Conservation (phyloP, 768 basidiomycete species). For the Suillus weaverae region DNA sequence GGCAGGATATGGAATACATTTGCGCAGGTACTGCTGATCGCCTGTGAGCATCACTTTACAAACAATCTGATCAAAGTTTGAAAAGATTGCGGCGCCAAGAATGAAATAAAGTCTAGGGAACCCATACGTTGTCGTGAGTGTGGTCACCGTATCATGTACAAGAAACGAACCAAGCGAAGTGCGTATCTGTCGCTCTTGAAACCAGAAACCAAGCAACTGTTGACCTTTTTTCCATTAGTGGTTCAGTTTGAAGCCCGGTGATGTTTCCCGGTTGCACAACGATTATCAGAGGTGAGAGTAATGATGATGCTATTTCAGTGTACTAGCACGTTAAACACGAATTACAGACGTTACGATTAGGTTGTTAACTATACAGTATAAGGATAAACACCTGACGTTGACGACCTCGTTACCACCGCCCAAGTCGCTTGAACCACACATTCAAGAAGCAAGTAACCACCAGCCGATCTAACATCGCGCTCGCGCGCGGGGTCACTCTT, state of each 20-base stretch:
- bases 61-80: conserved; percentile 14
- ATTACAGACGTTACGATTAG: conserved; percentile 12
- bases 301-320: background rate
- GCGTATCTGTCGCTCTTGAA: conserved; percentile 32
- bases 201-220: conserved; percentile 7
- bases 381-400: background rate
- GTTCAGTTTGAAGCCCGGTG: conserved; percentile 35
- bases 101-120: conserved; percentile 87
- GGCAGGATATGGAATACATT: conserved; percentile 77
- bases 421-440: conserved; percentile 47
- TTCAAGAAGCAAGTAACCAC: conserved; percentile 56
- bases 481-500: conserved; percentile 41
- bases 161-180: conserved; percentile 95
- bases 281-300: conserved; percentile 9
- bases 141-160: conserved; percentile 98
- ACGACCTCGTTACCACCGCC: conserved; percentile 39
- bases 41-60: conserved; percentile 5
- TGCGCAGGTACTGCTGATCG: conserved; percentile 67
- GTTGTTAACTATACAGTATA: conserved; percentile 9
- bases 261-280: conserved; percentile 7
- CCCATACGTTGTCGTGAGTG: conserved; percentile 96
- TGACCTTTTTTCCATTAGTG: conserved; percentile 21
- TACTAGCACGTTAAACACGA: background rate
- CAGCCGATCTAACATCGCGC: conserved; percentile 46
- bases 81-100: conserved; percentile 88